Percentiles rank a stretch among this genome's conserved stretches.
Evolutionary conservation across 2,329 filamentous ascomycete genomes (phyloP).

Genomic region (Pseudophaeomoniella oleicola): DNA sequence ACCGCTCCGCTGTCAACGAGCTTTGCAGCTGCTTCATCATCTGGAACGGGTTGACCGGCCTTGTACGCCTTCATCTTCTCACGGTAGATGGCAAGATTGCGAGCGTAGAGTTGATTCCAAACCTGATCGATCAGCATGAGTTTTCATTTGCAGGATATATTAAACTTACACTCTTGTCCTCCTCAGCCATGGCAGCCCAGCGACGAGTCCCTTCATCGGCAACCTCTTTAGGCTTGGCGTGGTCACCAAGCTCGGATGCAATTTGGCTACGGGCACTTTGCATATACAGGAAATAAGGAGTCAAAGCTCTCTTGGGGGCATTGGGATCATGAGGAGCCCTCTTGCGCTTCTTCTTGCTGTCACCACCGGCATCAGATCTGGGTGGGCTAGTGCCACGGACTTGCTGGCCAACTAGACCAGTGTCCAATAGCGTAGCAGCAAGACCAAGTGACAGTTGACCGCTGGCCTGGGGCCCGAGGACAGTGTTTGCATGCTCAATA

Average conservation of each 20-base stretch:
- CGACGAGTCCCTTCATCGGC: constrained; percentile 74
- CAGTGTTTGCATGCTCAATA: constrained; percentile 73
- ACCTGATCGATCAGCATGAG: constrained; percentile 18
- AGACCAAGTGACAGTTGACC: constrained; percentile 36
- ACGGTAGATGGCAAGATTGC: constrained; percentile 42
- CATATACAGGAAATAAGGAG: constrained; percentile 91
- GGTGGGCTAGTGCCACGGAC: constrained; percentile 21
- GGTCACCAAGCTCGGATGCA: constrained; percentile 58
- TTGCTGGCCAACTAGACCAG: constrained; percentile 23
- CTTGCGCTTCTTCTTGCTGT: constrained; percentile 75
- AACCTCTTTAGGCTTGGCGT: constrained; percentile 70
- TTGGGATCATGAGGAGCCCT: constrained; percentile 80
- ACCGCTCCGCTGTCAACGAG: constrained; percentile 25
- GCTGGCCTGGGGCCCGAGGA: constrained; percentile 49
- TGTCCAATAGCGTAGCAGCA: constrained; percentile 28
- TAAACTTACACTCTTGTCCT: constrained; percentile 51
- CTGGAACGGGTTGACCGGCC: constrained; percentile 28
- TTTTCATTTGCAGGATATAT: not conserved
- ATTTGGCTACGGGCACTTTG: constrained; percentile 75
- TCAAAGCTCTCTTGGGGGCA: constrained; percentile 84
- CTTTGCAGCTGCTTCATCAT: constrained; percentile 29
- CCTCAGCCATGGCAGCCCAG: constrained; percentile 63
- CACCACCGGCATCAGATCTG: constrained; percentile 20
- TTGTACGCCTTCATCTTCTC: constrained; percentile 42
- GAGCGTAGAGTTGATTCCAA: constrained; percentile 44